Conservation (phyloP, 1,284 basidiomycete genomes). For the Pyrrhoderma lamaoense region DNA sequence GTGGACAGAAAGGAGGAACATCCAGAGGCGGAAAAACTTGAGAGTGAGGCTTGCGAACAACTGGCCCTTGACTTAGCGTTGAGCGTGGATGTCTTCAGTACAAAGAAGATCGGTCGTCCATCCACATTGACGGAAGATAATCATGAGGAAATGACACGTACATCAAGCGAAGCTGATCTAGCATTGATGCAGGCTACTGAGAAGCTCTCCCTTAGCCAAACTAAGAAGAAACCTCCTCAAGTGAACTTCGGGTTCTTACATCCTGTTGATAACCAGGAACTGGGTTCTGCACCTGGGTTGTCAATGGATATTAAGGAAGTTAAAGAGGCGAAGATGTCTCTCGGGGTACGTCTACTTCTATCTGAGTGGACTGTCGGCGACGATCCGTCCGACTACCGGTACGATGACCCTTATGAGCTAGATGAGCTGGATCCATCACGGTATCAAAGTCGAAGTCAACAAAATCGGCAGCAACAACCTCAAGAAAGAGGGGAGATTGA, state of each 20-base stretch:
- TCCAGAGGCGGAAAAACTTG: slow-evolving; percentile 37
- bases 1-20: slow-evolving; percentile 32
- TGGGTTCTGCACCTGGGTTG: slow-evolving; percentile 27
- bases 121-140: slow-evolving; percentile 35
- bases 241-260: slow-evolving; percentile 14
- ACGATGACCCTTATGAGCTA: slow-evolving; percentile 46
- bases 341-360: slow-evolving; percentile 54
- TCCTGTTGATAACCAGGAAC: slow-evolving; percentile 2
- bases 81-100: slow-evolving; percentile 50
- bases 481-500: background rate
- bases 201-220: slow-evolving; percentile 7
- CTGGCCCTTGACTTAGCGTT: slow-evolving; percentile 56
- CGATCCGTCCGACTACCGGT: slow-evolving; percentile 43
- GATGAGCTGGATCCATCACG: slow-evolving; percentile 22
- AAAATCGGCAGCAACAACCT: background rate
- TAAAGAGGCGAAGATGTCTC: slow-evolving; percentile 29
- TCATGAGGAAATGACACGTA: background rate
- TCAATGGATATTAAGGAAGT: too few relatives aligned
- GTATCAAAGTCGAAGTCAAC: slow-evolving; percentile 6
- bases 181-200: slow-evolving; percentile 9
- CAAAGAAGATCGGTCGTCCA: slow-evolving; percentile 31
- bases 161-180: background rate
- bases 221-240: slow-evolving; percentile 11
- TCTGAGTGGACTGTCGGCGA: slow-evolving; percentile 57
- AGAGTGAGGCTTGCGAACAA: slow-evolving; percentile 50